Base-by-base conservation (phyloP, 805 yeast genomes). In the Saccharomycopsis oosterbeekiorum region DNA sequence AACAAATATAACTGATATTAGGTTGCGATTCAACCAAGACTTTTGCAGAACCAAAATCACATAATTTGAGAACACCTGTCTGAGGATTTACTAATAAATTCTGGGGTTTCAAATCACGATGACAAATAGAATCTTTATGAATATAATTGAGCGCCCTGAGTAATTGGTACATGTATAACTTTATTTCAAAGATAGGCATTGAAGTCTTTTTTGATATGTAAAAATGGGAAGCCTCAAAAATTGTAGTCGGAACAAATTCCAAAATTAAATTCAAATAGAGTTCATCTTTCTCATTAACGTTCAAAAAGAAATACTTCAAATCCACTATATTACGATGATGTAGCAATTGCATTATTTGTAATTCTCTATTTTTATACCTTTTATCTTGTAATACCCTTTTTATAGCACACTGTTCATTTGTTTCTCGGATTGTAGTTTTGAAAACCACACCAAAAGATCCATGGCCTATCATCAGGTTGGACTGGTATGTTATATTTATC, bases 391-490 rank as follows among this genome's bases (percentile, higher is more conserved):
- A 79, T n/a, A 94, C 99, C 67, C 96, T 83, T 74, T 94, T 94
- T 70, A 94, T 90, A 58, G 99, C 99, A 19, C 93, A 96, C 51
- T 84, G 81, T 68, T 85, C 88, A 63, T 87, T 84, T 24, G 87
- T 79, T 17, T 93, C 91, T 64, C 82, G 70, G 47, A 94, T 77
- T 62, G 82, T 84, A 6, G 97, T 90, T 67, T 89, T 94, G 71
- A 90, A 91, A n/a, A 94, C 99, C 40, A 91, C 92, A 1, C 99
- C 99, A 76, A 94, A 94, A n/a, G 98, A 92, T 11, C 99, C 99
- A 73, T 89, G 96, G n/a, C 99, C 99, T 51, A 93, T 94, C 80
- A 92, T 91, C 67, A 89, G 87, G 50, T 89, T 82, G 68, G 86
- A 90, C 17, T 92, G 86, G 75, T 89, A 90, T 57, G 85, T 83